Conservation (phyloP, 2,329 filamentous ascomycete genomes). For the Verticillium nonalfalfae region DNA sequence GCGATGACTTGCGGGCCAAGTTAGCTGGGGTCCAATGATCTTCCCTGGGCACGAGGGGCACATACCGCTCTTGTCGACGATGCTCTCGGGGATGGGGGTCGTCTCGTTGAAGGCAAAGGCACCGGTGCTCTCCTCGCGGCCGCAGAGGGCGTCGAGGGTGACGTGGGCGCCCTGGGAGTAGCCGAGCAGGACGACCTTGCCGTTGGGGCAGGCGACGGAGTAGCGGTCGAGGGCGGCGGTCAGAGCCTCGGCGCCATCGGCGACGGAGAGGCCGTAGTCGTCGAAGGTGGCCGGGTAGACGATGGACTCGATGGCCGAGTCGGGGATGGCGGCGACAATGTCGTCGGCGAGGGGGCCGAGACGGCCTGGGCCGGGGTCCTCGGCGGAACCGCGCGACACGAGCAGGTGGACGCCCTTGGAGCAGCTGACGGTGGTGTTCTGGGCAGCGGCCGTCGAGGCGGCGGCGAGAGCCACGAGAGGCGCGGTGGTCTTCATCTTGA, state of each 20-base stretch:
- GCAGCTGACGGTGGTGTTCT: conserved; percentile 19
- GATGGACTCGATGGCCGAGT: conserved; percentile 24
- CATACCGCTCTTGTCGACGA: conserved; percentile 27
- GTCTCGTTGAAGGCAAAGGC: conserved; percentile 14
- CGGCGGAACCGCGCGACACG: conserved; percentile 29
- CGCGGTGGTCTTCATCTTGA: conserved; percentile 2
- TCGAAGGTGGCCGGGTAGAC: conserved; percentile 30
- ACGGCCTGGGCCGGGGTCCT: conserved; percentile 24
- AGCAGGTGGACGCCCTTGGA: conserved; percentile 30
- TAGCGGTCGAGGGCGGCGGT: conserved; percentile 23
- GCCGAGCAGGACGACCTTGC: conserved; percentile 32
- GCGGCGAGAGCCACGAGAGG: conserved; percentile 12
- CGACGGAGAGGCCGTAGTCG: conserved; percentile 26
- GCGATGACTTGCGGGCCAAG: conserved; percentile 26
- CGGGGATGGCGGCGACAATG: conserved; percentile 24
- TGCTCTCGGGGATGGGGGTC: conserved; percentile 15
- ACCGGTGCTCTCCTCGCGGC: conserved; percentile 14
- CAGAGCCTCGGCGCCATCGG: conserved; percentile 23
- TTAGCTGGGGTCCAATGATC: neutral
- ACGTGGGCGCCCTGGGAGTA: conserved; percentile 37
- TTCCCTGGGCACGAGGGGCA: rapidly evolving
- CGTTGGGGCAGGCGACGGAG: conserved; percentile 25
- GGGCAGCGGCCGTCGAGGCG: conserved; percentile 16
- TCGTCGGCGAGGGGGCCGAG: conserved; percentile 23
- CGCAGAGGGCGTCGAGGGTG: conserved; percentile 29